These are phyloP conservation scores for Dendrobium huoshanense DNA, from an alignment of 106 monocot genomes.

Conservation along the genomic window DNA sequence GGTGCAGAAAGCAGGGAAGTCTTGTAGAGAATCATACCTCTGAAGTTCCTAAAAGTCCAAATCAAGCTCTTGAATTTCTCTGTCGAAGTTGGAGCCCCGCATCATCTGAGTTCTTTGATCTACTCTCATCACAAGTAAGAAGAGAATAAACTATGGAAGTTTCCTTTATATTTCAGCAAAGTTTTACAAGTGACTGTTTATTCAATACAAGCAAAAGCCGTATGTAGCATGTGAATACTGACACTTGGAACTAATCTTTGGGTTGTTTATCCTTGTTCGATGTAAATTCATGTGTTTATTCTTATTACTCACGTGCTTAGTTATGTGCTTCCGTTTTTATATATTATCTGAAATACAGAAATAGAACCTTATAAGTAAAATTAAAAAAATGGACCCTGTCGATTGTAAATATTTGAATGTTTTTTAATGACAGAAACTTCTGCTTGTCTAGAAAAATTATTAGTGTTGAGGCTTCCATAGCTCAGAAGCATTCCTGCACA, in stretches of 20 bases:
- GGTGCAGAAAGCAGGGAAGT: background rate
- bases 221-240: background rate
- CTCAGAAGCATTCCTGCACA: too few relatives aligned
- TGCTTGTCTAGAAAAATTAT: too few relatives aligned
- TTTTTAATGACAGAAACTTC: too few relatives aligned
- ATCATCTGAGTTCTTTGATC: conserved; percentile 55
- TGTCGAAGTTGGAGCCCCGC: conserved; percentile 72
- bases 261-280: background rate
- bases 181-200: background rate
- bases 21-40: background rate
- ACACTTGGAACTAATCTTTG: background rate
- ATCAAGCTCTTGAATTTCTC: conserved; percentile 65
- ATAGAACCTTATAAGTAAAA: too few relatives aligned
- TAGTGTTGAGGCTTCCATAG: too few relatives aligned
- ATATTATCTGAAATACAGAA: too few relatives aligned
- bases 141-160: background rate
- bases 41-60: conserved; percentile 16
- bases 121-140: conserved; percentile 57
- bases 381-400: too few relatives aligned
- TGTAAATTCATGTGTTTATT: background rate
- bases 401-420: too few relatives aligned
- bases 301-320: background rate
- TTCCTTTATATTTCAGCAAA: background rate
- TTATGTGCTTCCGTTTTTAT: background rate
- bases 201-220: background rate